Evolutionary conservation across 108 stramenopile species (phyloP), one percentile per base, ranked within the genome.

Genomic region (Cyclostephanos tholiformis): DNA sequence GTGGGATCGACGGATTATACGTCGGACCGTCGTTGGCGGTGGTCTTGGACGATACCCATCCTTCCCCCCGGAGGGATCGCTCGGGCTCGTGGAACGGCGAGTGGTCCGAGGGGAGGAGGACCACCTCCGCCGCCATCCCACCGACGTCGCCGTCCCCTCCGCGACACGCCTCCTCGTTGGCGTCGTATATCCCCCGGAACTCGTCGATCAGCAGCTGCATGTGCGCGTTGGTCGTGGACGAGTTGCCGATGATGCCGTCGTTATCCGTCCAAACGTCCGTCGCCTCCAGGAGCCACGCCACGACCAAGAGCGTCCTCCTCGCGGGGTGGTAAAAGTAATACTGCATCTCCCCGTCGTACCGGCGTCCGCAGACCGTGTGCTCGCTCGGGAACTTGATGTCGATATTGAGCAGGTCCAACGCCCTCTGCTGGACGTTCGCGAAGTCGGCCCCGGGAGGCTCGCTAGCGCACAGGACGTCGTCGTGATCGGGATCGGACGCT

Each of bases 341-440:
- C 62, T 93, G 92, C 84, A 89, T 87, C 64, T 93, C 92, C 7
- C 77, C 92, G 74, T 88, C 88, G 77, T 77, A 93, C 11, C 26
- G 16, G 62, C 86, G 74, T 2, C 89, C 89, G 59, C 82, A 72
- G 12, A 93, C 80, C 23, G 69, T 71, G 52, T 93, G 92, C 67
- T 93, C 92, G 1, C 85, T 65, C 36, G 89, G 89, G 39, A 93
- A 72, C 66, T 93, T 93, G 67, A 93, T 87, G 82, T 93, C 92
- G 27, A 89, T 74, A 71, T 93, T 87, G 79, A 36, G 84, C 75
- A 83, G 72, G 80, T 59, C 88, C 77, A 67, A 71, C 69, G 83
- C 85, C 86, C 38, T 80, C 70, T 57, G 76, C 69, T 66, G 65
- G 10, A 50, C 19, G n/a, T 35, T 48, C 4, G 88, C 81, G 67